Evolutionary conservation across 1,284 basidiomycete genomes (phyloP), one percentile per base, ranked within the genome.

Genomic region (Chondrostereum purpureum): DNA sequence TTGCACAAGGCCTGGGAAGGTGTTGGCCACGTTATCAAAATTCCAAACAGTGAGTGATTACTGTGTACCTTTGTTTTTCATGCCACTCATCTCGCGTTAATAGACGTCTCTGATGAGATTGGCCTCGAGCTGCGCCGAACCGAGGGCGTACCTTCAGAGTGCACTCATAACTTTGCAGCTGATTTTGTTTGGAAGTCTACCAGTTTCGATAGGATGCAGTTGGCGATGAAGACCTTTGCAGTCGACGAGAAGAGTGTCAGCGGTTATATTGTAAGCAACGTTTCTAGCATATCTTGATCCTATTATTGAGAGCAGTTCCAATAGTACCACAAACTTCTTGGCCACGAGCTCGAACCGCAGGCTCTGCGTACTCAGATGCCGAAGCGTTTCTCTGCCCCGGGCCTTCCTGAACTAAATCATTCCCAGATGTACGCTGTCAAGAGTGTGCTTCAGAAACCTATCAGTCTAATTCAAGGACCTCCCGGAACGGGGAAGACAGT

Each of bases 101-200:
- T 58, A 95, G 93, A 97, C 63, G 86, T 96, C 12, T 97, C 94
- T 12, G 96, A 99, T 63, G 96, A 99, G 68, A 94, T 99, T 60
- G 94, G 87, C 3, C 72, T 99, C 50, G 96, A 99, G 65, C 73
- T 99, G 38, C 76, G 92, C 49, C 75, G 88, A 44, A 83, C 88
- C 4, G 94, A 98, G 53, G 91, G 90, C n/a, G 94, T 96, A 4
- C 96, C 96, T 2, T 81, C 86, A 16, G 93, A 99, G 42, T 83
- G 93, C 68, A 95, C 91, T 0, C 91, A 95, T 59, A 91, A 92
- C 56, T 99, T 96, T 60, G 86, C 89, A 0, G 94, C 87, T 35
- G 96, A 99, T 63, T 99, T 99, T 59, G 93, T 99, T 12, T 99
- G 96, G 96, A 99, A 99, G 66, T 93, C 92, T 5, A 99, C 96